phyloP scores from a whole-genome alignment of 768 basidiomycete species.

The Tulasnella sp. region DNA sequence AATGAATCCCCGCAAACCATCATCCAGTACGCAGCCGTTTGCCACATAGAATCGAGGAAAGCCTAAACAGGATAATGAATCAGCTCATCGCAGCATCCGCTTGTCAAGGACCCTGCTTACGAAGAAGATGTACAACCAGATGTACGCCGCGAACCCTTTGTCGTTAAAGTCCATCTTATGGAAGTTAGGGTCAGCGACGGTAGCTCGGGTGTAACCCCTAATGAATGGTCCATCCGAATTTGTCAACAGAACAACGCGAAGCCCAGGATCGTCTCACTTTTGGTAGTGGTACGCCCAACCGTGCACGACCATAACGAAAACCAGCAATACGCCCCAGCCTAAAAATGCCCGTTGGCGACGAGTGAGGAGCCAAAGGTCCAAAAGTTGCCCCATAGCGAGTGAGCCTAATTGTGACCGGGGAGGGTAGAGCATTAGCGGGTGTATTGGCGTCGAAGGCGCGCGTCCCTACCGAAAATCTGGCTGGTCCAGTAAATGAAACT shows the following conservation, averaged over 20 bases:
- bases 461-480: slow-evolving; percentile 57
- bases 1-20: not conserved
- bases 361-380: slow-evolving; percentile 53
- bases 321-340: slow-evolving; percentile 60
- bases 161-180: slow-evolving; percentile 59
- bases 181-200: slow-evolving; percentile 37
- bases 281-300: slow-evolving; percentile 77
- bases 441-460: not conserved
- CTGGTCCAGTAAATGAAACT: slow-evolving; percentile 75
- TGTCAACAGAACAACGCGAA: not conserved
- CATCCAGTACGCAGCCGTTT: slow-evolving; percentile 49
- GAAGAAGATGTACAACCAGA: slow-evolving; percentile 42
- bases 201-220: slow-evolving; percentile 58
- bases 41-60: slow-evolving; percentile 79
- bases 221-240: not conserved
- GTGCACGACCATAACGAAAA: slow-evolving; percentile 64
- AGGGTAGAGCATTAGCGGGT: not conserved
- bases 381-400: slow-evolving; percentile 60
- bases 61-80: slow-evolving; percentile 32
- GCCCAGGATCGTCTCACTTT: slow-evolving; percentile 42
- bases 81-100: slow-evolving; percentile 40
- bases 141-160: slow-evolving; percentile 49
- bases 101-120: not conserved
- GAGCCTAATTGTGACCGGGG: slow-evolving; percentile 38
- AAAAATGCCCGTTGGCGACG: slow-evolving; percentile 68